Evolutionary conservation across 768 basidiomycete genomes (phyloP).

Genomic region (Podaxis rugospora): DNA sequence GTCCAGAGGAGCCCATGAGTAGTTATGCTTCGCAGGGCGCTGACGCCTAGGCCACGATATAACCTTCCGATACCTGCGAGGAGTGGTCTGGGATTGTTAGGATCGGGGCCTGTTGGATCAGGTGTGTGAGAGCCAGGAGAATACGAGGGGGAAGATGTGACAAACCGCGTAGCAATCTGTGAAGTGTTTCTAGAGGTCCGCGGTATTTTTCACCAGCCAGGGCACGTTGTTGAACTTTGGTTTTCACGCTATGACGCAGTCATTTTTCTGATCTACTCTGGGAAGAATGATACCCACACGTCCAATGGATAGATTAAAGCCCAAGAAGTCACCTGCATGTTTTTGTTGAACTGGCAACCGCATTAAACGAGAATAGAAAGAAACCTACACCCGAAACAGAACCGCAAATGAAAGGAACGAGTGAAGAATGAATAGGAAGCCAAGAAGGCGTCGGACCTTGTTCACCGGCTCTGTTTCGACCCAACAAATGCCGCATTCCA

Average conservation of each 20-base stretch:
- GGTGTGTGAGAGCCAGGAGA: neutral
- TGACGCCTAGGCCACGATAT: conserved; percentile 93
- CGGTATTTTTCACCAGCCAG: conserved; percentile 75
- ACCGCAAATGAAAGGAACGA: conserved; percentile 90
- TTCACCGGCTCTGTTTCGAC: conserved; percentile 71
- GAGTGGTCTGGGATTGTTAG: conserved; percentile 69
- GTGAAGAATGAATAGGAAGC: conserved; percentile 73
- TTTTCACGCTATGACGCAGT: conserved; percentile 64
- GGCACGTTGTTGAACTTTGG: conserved; percentile 92
- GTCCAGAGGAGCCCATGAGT: conserved; percentile 96
- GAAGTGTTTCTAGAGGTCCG: conserved; percentile 67
- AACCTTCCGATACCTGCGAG: conserved; percentile 76
- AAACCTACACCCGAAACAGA: conserved; percentile 75
- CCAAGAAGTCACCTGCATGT: conserved; percentile 65
- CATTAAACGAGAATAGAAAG: conserved; percentile 27
- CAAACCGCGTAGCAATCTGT: conserved; percentile 76
- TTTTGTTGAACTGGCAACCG: conserved; percentile 23
- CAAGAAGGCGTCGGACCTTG: conserved; percentile 81
- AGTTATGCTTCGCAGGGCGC: conserved; percentile 86
- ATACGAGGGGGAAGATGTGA: neutral
- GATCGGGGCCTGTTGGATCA: conserved; percentile 61
- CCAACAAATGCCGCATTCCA: conserved; percentile 82
- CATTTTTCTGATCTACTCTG: neutral
- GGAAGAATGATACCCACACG: conserved; percentile 51
- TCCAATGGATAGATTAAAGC: conserved; percentile 92